Conservation (phyloP, 805 yeast species). For the Zygoascus ofunaensis region DNA sequence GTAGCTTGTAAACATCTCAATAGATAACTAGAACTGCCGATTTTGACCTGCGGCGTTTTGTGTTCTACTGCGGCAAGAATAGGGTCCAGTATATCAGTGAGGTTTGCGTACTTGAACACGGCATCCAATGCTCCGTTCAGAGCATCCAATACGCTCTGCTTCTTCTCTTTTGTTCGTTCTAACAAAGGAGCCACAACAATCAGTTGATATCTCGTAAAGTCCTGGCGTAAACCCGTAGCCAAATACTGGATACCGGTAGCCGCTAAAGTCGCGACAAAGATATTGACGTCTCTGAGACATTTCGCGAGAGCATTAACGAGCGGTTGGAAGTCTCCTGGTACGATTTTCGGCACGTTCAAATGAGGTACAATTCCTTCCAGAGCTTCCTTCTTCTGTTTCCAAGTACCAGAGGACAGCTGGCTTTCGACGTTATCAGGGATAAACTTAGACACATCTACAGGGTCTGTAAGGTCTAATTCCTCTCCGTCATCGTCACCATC, state of each 20-base stretch:
- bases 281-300: constrained; percentile 78
- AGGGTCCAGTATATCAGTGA: constrained; percentile 50
- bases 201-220: constrained; percentile 46
- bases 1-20: constrained; percentile 53
- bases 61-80: constrained; percentile 52
- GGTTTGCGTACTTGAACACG: constrained; percentile 43
- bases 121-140: constrained; percentile 58
- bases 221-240: constrained; percentile 53
- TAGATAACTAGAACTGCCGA: constrained; percentile 58
- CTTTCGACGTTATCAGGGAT: constrained; percentile 55
- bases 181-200: constrained; percentile 52
- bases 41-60: constrained; percentile 75
- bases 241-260: constrained; percentile 54
- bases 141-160: constrained; percentile 65
- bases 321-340: constrained; percentile 53
- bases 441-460: constrained; percentile 55
- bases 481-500: constrained; percentile 39
- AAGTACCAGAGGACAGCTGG: constrained; percentile 52
- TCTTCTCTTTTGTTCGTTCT: constrained; percentile 84
- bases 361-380: constrained; percentile 49
- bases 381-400: constrained; percentile 90
- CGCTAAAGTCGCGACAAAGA: constrained; percentile 75
- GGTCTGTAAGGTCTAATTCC: constrained; percentile 59
- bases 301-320: constrained; percentile 58
- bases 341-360: constrained; percentile 41